phyloP scores from a whole-genome alignment of 371 early-diverging fungal genomes.

The Cokeromyces recurvatus region DNA sequence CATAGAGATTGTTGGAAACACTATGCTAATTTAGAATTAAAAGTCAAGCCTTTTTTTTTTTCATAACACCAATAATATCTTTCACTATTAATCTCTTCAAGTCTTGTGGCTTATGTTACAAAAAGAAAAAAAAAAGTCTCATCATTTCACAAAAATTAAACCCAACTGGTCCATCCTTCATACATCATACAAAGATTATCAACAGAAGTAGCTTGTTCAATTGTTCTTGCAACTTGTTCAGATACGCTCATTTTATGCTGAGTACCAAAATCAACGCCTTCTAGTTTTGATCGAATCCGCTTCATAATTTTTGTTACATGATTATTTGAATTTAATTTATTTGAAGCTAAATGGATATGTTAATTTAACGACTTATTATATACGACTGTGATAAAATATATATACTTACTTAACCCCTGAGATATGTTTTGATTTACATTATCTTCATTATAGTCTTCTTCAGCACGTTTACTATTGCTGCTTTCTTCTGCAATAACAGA shows the following conservation, averaged over 20 bases:
- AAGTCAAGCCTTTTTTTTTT: too few relatives aligned
- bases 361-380: too few relatives aligned
- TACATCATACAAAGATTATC: constrained; percentile 61
- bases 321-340: constrained; percentile 31
- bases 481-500: neutral
- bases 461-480: neutral
- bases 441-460: constrained; percentile 4
- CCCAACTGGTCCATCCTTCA: constrained; percentile 62
- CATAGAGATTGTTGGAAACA: too few relatives aligned
- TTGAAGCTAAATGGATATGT: neutral
- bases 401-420: constrained; percentile 9
- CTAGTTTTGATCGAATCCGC: constrained; percentile 63
- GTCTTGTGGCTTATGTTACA: too few relatives aligned
- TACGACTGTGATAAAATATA: too few relatives aligned
- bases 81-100: too few relatives aligned
- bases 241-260: constrained; percentile 48
- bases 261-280: constrained; percentile 60
- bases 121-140: too few relatives aligned
- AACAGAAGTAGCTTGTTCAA: constrained; percentile 50
- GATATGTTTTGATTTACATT: constrained; percentile 4
- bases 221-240: constrained; percentile 57
- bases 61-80: too few relatives aligned
- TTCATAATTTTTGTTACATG: constrained; percentile 60
- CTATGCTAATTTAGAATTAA: too few relatives aligned
- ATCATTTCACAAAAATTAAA: constrained; percentile 30